Evolutionary conservation across 805 yeast genomes (phyloP).

Genomic region (Kodamaea nitidulidarum): DNA sequence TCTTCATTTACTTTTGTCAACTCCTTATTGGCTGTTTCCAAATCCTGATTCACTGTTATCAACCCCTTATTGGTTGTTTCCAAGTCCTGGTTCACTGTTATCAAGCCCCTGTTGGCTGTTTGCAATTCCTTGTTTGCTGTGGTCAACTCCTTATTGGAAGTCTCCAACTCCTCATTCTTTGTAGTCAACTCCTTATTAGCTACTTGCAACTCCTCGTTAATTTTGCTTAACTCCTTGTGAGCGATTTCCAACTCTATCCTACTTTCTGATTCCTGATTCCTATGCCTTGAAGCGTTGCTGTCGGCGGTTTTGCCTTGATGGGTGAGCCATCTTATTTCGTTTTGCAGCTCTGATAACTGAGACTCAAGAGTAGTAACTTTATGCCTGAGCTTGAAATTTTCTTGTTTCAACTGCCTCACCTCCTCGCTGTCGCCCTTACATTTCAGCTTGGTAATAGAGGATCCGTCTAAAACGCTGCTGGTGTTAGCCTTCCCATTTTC

Average conservation of each 20-base stretch:
- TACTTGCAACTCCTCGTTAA: no score
- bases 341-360: neutral
- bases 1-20: neutral
- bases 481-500: neutral
- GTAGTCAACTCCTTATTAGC: neutral
- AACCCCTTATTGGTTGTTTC: neutral
- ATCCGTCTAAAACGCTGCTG: neutral
- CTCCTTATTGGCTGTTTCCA: neutral
- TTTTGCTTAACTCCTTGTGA: neutral
- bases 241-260: no score
- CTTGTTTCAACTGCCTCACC: neutral
- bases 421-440: neutral
- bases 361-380: neutral
- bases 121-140: neutral
- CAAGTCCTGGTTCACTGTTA: neutral
- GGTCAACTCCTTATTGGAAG: neutral
- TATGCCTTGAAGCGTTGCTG: no score
- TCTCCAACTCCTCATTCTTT: neutral
- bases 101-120: neutral
- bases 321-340: neutral
- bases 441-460: neutral
- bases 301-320: neutral
- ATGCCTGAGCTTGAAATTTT: neutral
- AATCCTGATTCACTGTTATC: neutral
- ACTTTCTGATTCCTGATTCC: no score